phyloP scores from a whole-genome alignment of 495 filamentous ascomycete species.

The Margaritispora aquatica region DNA sequence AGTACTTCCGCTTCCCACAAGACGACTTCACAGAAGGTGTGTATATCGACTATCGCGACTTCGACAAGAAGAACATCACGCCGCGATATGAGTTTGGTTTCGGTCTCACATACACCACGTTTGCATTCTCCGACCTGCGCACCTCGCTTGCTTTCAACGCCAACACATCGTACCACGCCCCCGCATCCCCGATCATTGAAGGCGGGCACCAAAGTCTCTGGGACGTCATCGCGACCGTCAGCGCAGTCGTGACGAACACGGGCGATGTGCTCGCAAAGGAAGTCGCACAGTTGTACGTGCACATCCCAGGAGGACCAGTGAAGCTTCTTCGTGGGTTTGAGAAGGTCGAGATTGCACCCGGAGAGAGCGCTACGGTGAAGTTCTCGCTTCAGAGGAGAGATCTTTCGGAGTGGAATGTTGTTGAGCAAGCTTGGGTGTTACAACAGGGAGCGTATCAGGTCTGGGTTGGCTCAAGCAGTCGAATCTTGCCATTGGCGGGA shows the following conservation, averaged over 20 bases:
- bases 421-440: neutral
- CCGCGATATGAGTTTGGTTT: conserved; percentile 89
- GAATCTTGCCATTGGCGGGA: conserved; percentile 34
- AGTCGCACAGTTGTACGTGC: conserved; percentile 62
- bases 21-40: conserved; percentile 58
- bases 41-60: conserved; percentile 61
- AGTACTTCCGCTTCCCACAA: conserved; percentile 41
- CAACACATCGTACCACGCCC: neutral
- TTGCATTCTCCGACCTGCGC: conserved; percentile 46
- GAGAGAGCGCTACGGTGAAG: conserved; percentile 50
- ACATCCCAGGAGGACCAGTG: conserved; percentile 34
- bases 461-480: neutral
- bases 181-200: conserved; percentile 49
- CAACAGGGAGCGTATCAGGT: neutral
- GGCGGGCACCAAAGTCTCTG: conserved; percentile 52
- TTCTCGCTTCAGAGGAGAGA: conserved; percentile 34
- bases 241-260: conserved; percentile 43
- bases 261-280: conserved; percentile 56
- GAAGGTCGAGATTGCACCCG: conserved; percentile 58
- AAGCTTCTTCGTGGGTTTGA: conserved; percentile 69
- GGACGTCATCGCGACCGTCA: conserved; percentile 52
- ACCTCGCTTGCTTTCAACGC: conserved; percentile 43
- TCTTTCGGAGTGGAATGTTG: neutral
- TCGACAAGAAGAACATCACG: conserved; percentile 63
- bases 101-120: conserved; percentile 66